Evolutionary conservation across 2,329 filamentous ascomycete species (phyloP).

Genomic region (Trichoderma sp.): DNA sequence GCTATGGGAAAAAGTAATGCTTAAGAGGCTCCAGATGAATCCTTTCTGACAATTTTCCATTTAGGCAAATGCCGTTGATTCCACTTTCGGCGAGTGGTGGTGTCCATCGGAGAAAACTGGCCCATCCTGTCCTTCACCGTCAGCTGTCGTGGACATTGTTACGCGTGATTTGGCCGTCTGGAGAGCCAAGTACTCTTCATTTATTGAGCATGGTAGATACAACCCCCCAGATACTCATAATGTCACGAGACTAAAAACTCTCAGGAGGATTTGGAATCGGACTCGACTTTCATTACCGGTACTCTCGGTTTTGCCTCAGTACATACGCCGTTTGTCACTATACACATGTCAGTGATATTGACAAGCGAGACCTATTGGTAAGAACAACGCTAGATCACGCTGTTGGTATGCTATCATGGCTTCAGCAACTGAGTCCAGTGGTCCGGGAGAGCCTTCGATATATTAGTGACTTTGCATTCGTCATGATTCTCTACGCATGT

Average conservation of each 20-base stretch:
- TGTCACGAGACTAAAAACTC: not conserved
- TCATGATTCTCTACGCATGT: not conserved
- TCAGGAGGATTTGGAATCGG: not conserved
- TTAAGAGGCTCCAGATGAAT: fast-evolving
- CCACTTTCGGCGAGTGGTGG: not conserved
- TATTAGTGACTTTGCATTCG: not conserved
- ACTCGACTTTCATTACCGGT: not conserved
- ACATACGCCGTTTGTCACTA: not conserved
- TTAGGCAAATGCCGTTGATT: not conserved
- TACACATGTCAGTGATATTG: not conserved
- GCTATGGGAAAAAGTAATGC: not conserved
- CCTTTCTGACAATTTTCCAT: not conserved
- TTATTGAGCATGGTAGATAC: not conserved
- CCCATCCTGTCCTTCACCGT: not conserved
- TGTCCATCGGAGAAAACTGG: not conserved
- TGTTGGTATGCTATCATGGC: not conserved
- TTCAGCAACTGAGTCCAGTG: not conserved
- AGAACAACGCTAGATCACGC: not conserved
- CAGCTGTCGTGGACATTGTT: not conserved
- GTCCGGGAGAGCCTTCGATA: not conserved
- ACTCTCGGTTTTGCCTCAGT: not conserved
- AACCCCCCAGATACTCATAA: fast-evolving
- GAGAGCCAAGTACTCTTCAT: not conserved
- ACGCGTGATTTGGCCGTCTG: not conserved
- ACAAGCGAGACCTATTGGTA: not conserved